phyloP scores from a whole-genome alignment of 257 asterid species.

The Scutellaria barbata region DNA sequence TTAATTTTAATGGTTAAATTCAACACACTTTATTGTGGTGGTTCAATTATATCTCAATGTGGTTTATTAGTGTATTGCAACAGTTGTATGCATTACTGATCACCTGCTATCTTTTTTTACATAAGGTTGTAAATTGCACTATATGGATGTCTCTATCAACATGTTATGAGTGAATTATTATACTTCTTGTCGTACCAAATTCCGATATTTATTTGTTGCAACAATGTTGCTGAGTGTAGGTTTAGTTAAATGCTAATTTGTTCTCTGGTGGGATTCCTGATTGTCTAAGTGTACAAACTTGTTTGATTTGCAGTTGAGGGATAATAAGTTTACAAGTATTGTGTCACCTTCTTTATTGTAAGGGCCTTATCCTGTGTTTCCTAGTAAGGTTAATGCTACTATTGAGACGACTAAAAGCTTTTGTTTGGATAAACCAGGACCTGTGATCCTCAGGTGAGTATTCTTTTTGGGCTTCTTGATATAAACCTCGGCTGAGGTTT shows the following conservation, averaged over 20 bases:
- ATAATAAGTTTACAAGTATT: conserved; percentile 69
- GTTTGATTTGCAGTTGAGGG: conserved; percentile 82
- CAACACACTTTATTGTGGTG: no score
- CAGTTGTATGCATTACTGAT: no score
- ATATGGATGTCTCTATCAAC: no score
- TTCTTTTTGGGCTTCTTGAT: conserved; percentile 68
- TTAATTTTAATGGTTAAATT: no score
- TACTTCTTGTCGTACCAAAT: no score
- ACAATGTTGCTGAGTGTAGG: no score
- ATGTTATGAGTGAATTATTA: no score
- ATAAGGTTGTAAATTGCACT: no score
- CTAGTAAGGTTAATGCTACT: conserved; percentile 26
- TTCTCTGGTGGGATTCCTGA: conserved; percentile 82
- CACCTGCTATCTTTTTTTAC: no score
- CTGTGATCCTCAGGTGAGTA: conserved; percentile 75
- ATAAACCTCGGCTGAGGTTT: conserved; percentile 67
- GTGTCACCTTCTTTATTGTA: conserved; percentile 71
- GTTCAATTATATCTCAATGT: no score
- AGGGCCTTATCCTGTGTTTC: conserved; percentile 70
- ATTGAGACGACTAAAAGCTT: conserved; percentile 65
- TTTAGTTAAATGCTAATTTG: conserved; percentile 69
- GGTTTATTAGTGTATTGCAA: no score
- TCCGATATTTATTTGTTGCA: no score
- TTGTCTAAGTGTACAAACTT: conserved; percentile 61
- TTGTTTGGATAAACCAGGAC: conserved; percentile 62